Conservation (phyloP, 2,329 filamentous ascomycete species). For the Penicillium sp. region DNA sequence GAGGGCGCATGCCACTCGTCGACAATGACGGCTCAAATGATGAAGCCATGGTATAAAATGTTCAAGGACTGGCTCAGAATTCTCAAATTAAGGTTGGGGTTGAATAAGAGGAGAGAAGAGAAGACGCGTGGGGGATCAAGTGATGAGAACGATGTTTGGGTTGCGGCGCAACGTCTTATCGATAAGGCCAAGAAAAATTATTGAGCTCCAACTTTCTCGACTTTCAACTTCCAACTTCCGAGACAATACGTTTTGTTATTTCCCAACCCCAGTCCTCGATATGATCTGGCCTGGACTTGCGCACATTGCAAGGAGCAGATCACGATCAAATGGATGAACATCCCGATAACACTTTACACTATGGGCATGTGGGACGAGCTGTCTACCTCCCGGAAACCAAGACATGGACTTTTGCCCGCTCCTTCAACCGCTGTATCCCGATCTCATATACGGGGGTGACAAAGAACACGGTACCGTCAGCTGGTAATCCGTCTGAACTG, state of each 20-base stretch:
- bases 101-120: background rate
- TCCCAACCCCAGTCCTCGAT: slow-evolving; percentile 16
- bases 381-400: slow-evolving; percentile 47
- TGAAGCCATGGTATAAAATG: slow-evolving; percentile 28
- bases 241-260: background rate
- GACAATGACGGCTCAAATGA: slow-evolving; percentile 57
- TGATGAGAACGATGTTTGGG: slow-evolving; percentile 12
- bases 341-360: slow-evolving; percentile 48
- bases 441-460: slow-evolving; percentile 32
- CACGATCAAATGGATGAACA: slow-evolving; percentile 55
- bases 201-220: background rate
- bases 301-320: slow-evolving; percentile 27
- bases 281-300: slow-evolving; percentile 27
- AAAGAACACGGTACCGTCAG: slow-evolving; percentile 24
- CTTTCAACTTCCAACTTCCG: background rate
- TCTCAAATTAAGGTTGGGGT: background rate
- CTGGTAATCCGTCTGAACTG: slow-evolving; percentile 11
- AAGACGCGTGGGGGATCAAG: background rate
- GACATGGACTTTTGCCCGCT: slow-evolving; percentile 48
- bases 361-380: slow-evolving; percentile 53
- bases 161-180: slow-evolving; percentile 33
- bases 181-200: slow-evolving; percentile 23
- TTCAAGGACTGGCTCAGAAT: background rate
- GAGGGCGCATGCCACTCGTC: slow-evolving; percentile 49
- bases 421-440: slow-evolving; percentile 21